Evolutionary conservation across 78 protist species (phyloP).

Genomic region (Emiliania huxleyi): DNA sequence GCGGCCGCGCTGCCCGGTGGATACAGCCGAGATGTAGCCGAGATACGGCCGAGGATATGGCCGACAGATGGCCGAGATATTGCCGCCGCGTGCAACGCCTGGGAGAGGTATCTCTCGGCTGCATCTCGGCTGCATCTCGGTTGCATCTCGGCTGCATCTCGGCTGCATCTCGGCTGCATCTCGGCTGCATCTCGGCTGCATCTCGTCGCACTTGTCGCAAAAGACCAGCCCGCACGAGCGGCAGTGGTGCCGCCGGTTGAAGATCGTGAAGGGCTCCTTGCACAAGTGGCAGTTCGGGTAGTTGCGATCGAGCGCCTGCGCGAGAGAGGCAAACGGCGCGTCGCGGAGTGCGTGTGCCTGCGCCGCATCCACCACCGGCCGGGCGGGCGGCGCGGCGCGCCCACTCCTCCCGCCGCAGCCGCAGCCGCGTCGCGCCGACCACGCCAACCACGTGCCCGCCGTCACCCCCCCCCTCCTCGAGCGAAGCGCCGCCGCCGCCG

Average conservation of each 20-base stretch:
- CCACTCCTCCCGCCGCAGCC: not conserved
- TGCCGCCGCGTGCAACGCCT: not conserved
- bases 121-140: no score
- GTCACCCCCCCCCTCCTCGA: not conserved
- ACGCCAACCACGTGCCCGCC: not conserved
- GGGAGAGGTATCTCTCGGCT: not conserved
- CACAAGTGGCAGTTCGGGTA: slow-evolving; percentile 28
- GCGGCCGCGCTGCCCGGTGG: no score
- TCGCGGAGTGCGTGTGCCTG: no score
- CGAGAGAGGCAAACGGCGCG: no score
- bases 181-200: no score
- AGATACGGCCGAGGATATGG: no score
- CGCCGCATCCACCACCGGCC: no score
- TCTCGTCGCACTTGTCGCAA: slow-evolving; percentile 40
- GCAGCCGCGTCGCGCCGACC: not conserved
- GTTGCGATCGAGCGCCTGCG: not conserved
- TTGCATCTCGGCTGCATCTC: no score
- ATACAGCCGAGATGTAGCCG: no score
- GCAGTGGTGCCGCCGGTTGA: slow-evolving; percentile 44
- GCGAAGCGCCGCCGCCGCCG: not conserved
- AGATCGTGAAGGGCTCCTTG: slow-evolving; percentile 10
- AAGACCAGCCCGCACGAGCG: slow-evolving; percentile 42
- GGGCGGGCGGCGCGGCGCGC: no score
- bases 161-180: no score
- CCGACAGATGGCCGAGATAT: no score